Conservation (phyloP, 306 rosid genomes). For the barrel medic (Medicago truncatula) region DNA sequence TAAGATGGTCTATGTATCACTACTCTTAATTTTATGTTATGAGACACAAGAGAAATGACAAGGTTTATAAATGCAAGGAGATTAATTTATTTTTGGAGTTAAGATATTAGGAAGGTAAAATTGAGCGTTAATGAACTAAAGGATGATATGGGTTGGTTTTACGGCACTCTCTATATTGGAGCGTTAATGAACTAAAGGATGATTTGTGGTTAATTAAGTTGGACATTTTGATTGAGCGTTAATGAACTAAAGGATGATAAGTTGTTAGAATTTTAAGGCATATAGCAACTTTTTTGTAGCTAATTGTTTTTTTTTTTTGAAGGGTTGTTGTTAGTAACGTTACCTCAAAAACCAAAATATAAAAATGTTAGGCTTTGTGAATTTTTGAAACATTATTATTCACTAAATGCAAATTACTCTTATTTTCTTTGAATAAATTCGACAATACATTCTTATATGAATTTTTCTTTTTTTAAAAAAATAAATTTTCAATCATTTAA, state of each 20-base stretch:
- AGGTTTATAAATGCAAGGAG: slow-evolving; percentile 36
- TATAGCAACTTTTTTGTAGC: background rate
- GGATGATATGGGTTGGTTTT: slow-evolving; percentile 36
- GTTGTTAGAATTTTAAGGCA: background rate
- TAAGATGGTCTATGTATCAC: no score
- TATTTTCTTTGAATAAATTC: no score
- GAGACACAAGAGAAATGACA: slow-evolving; percentile 26
- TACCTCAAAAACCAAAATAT: background rate
- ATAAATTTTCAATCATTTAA: no score
- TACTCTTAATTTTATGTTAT: slow-evolving; percentile 41
- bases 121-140: slow-evolving; percentile 43
- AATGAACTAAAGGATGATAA: no score
- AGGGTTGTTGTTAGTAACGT: background rate
- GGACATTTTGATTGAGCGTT: slow-evolving; percentile 34
- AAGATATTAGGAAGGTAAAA: slow-evolving; percentile 51
- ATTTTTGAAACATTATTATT: no score
- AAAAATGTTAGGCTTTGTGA: no score
- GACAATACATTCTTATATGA: no score
- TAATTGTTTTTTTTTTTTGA: no score
- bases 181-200: no score
- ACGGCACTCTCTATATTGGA: slow-evolving; percentile 47
- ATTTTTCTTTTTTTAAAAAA: no score
- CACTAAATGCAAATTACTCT: no score
- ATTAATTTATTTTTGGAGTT: slow-evolving; percentile 45
- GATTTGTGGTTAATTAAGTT: no score